phyloP scores from a whole-genome alignment of 441 rosid species.

The Melastoma candidum region DNA sequence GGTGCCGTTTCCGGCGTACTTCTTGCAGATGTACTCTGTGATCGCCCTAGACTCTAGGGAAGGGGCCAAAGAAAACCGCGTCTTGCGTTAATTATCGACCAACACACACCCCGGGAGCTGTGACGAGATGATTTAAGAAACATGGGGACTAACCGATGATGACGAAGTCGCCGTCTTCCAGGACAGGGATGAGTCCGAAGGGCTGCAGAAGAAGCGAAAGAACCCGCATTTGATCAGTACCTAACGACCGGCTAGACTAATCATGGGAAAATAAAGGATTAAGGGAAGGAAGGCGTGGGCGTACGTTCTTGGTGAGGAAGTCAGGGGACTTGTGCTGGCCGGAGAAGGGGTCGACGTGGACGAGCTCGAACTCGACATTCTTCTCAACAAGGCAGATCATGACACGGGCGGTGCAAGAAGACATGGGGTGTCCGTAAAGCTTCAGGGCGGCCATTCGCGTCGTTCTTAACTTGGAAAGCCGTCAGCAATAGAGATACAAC shows the following conservation, averaged over 20 bases:
- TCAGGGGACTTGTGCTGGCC: conserved; percentile 49
- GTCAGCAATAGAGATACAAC: no score
- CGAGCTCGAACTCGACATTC: conserved; percentile 48
- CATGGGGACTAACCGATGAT: conserved; percentile 42
- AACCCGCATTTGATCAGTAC: no score
- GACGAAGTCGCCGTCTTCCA: conserved; percentile 64
- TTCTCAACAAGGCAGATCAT: conserved; percentile 56
- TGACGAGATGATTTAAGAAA: neutral
- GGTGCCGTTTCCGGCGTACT: conserved; percentile 40
- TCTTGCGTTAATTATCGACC: neutral
- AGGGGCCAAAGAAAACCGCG: neutral
- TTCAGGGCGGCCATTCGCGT: conserved; percentile 35
- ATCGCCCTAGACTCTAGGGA: conserved; percentile 63
- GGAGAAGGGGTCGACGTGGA: conserved; percentile 42
- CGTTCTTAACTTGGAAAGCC: neutral
- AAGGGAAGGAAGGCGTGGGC: neutral
- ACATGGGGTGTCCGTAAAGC: conserved; percentile 46
- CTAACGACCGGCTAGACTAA: neutral
- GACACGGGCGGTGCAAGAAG: conserved; percentile 48
- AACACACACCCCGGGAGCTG: no score
- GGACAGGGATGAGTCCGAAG: conserved; percentile 62
- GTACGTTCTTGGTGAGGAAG: conserved; percentile 54
- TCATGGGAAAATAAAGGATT: neutral
- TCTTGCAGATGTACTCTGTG: conserved; percentile 49
- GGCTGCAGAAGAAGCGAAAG: conserved; percentile 34